Conservation (phyloP, 2,329 filamentous ascomycete species). For the Whalleya microplaca region DNA sequence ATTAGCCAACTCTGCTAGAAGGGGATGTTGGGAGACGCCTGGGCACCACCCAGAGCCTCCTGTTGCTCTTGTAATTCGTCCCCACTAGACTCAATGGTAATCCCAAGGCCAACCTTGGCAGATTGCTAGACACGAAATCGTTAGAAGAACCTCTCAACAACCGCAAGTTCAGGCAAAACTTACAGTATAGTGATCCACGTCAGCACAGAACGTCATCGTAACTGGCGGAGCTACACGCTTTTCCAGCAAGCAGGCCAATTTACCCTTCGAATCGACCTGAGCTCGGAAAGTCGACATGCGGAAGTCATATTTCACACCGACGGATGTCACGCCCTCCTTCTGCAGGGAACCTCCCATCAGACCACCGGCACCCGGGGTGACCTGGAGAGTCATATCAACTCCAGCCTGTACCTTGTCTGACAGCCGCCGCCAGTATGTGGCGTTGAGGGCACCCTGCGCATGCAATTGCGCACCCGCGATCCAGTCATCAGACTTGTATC, state of each 20-base stretch:
- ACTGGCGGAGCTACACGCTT: slow-evolving; percentile 94
- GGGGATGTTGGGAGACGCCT: slow-evolving; percentile 63
- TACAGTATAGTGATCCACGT: slow-evolving; percentile 96
- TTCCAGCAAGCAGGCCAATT: slow-evolving; percentile 89
- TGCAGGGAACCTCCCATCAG: slow-evolving; percentile 73
- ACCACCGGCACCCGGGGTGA: slow-evolving; percentile 66
- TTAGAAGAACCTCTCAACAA: slow-evolving; percentile 2
- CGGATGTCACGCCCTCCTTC: slow-evolving; percentile 87
- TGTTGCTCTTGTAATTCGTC: slow-evolving; percentile 89
- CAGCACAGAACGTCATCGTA: slow-evolving; percentile 91
- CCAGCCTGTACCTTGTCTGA: slow-evolving; percentile 96
- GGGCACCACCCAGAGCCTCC: slow-evolving; percentile 60
- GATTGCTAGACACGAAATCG: slow-evolving; percentile 66
- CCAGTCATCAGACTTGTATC: slow-evolving; percentile 93
- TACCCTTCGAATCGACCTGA: slow-evolving; percentile 93
- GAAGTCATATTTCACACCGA: slow-evolving; percentile 99
- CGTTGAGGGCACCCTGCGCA: slow-evolving; percentile 83
- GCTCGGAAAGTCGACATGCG: slow-evolving; percentile 92
- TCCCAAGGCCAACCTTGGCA: slow-evolving; percentile 91
- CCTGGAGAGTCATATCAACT: slow-evolving; percentile 89
- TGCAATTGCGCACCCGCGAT: slow-evolving; percentile 89
- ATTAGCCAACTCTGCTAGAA: slow-evolving; percentile 53
- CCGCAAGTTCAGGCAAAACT: slow-evolving; percentile 41
- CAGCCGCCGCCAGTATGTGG: slow-evolving; percentile 91
- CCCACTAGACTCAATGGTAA: slow-evolving; percentile 84